phyloP scores from a whole-genome alignment of 106 monocot genomes.

The Acorus calamus region DNA sequence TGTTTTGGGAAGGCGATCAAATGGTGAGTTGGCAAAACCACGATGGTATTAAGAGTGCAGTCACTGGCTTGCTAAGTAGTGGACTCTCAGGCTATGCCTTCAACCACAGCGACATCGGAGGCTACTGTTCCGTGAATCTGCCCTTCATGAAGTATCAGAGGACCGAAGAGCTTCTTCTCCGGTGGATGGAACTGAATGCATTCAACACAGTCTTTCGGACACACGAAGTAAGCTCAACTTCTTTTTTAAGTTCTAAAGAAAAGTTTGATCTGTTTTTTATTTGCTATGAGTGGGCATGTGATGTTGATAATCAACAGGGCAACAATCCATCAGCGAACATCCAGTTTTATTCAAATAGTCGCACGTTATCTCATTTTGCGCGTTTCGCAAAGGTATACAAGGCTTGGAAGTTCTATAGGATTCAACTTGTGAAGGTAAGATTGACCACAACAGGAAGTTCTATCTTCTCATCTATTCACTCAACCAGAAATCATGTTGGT shows the following conservation, averaged over 20 bases:
- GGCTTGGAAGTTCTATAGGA: conserved; percentile 76
- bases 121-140: conserved; percentile 58
- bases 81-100: conserved; percentile 68
- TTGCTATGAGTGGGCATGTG: no score
- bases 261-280: neutral
- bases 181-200: conserved; percentile 88
- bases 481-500: no score
- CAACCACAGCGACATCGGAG: conserved; percentile 85
- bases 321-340: conserved; percentile 63
- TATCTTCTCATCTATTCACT: no score
- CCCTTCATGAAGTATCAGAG: conserved; percentile 47
- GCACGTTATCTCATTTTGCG: conserved; percentile 59
- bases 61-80: conserved; percentile 62
- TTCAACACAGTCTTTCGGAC: conserved; percentile 69
- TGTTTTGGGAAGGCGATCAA: conserved; percentile 90
- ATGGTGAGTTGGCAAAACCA: conserved; percentile 91
- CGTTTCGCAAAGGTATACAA: conserved; percentile 79
- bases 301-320: conserved; percentile 27
- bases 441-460: neutral
- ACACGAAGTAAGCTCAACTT: conserved; percentile 47
- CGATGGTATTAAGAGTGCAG: conserved; percentile 81
- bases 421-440: conserved; percentile 65
- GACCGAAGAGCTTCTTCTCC: conserved; percentile 68
- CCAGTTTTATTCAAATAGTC: conserved; percentile 72
- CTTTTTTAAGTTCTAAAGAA: neutral